Evolutionary conservation across 2,329 filamentous ascomycete genomes (phyloP), one percentile per base, ranked within the genome.

Genomic region (Stagonosporopsis tanaceti): DNA sequence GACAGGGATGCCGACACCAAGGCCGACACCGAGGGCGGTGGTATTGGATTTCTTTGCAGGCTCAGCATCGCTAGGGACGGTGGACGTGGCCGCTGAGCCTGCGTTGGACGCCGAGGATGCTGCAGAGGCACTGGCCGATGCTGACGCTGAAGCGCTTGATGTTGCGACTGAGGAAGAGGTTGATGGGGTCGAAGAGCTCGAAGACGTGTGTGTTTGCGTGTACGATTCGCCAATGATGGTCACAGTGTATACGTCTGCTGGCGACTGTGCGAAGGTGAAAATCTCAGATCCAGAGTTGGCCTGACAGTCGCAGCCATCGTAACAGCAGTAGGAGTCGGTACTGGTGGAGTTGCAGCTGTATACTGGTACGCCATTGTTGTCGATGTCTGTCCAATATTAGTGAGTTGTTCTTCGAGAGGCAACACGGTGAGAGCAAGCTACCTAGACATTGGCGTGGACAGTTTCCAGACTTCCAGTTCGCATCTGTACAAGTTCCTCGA

Each of bases 401-500:
- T 25, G 15, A 30, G 15, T 6, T 25, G n/a, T 9, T 22, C 15
- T 28, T 17, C 7, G 12, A 27, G 25, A 12, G 0, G 27, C 17
- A n/a, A 22, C 11, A 22, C 15, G 4, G 6, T 27, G 8, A 15
- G 39, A 1, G 30, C 7, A 4, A 22, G 42, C 30, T 59, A 66
- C 59, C 65, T 20, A 65, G 57, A 50, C 69, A 72, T 6, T 66
- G 55, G 25, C 67, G 58, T 11, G 67, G 68, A 50, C 69, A 72
- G 47, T 69, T 67, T 0, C 61, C 60, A 12, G 58, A 64, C 48
- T 65, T 66, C 68, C 68, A 72, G 2, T 53, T 42, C n/a, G 57
- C 50, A 44, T 72, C 69, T 11, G 67, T 71, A 50, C 69, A 72
- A 5, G 69, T 72, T 20, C 69, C 69, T 38, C 69, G 59, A 47